Evolutionary conservation across 192 early-diverging fungal genomes (phyloP).

Genomic region (Obelidium mucronatum): DNA sequence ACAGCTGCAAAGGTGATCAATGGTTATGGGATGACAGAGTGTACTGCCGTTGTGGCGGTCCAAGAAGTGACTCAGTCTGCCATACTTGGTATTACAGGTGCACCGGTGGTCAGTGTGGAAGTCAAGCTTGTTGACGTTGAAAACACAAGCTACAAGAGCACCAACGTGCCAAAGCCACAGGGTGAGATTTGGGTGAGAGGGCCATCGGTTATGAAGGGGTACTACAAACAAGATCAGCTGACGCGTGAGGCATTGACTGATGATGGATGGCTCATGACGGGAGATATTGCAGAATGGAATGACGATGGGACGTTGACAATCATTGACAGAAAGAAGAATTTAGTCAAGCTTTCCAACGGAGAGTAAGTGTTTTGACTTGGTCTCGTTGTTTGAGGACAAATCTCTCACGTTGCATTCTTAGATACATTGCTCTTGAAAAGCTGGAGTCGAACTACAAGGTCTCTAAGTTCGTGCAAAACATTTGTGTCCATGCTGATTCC

Average conservation of each 20-base stretch:
- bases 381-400: neutral
- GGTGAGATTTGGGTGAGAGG: slow-evolving; percentile 91
- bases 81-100: slow-evolving; percentile 71
- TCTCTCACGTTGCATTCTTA: neutral
- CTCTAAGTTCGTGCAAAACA: slow-evolving; percentile 74
- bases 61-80: slow-evolving; percentile 21
- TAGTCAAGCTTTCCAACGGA: slow-evolving; percentile 90
- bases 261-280: slow-evolving; percentile 90
- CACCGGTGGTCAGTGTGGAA: slow-evolving; percentile 79
- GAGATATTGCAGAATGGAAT: slow-evolving; percentile 89
- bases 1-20: slow-evolving; percentile 80
- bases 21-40: slow-evolving; percentile 91
- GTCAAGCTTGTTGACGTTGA: slow-evolving; percentile 77
- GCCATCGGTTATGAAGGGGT: slow-evolving; percentile 77
- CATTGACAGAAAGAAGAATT: slow-evolving; percentile 94
- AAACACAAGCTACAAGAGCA: slow-evolving; percentile 35
- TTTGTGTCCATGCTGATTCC: slow-evolving; percentile 69
- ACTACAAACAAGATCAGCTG: slow-evolving; percentile 74
- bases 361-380: slow-evolving; percentile 52
- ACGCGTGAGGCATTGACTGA: slow-evolving; percentile 73
- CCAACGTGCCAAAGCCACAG: slow-evolving; percentile 51
- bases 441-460: slow-evolving; percentile 90
- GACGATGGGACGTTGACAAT: slow-evolving; percentile 79
- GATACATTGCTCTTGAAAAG: slow-evolving; percentile 89
- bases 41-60: slow-evolving; percentile 67